Evolutionary conservation across 352 stramenopile species (phyloP).

Genomic region (Globisporangium spinosum): DNA sequence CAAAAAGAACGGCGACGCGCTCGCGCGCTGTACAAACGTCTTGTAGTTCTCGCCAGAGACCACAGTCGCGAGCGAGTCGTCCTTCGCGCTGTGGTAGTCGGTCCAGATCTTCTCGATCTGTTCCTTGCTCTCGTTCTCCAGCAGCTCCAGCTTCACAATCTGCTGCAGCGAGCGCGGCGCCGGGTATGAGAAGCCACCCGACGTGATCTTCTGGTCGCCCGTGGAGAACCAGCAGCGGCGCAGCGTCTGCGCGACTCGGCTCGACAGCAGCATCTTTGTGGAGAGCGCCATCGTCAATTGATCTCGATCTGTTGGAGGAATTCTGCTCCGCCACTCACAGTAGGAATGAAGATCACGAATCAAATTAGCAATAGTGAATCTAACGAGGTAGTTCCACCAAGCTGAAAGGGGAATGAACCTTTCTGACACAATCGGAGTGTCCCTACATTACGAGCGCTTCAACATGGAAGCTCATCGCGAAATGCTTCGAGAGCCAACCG

Average conservation of each 20-base stretch:
- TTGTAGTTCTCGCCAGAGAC: constrained; percentile 40
- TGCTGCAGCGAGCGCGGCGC: constrained; percentile 72
- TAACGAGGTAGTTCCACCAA: no score
- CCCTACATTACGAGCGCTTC: no score
- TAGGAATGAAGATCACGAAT: background rate
- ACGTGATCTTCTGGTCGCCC: constrained; percentile 18
- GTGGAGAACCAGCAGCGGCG: constrained; percentile 13
- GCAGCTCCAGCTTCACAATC: constrained; percentile 81
- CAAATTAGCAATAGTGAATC: no score
- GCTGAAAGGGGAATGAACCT: no score
- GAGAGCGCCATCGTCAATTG: background rate
- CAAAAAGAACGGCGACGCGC: constrained; percentile 66
- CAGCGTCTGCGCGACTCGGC: constrained; percentile 7
- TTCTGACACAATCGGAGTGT: no score
- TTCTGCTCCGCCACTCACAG: background rate
- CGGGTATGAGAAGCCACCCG: constrained; percentile 77
- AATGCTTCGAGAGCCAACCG: no score
- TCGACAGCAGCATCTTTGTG: background rate
- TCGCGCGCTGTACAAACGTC: constrained; percentile 44
- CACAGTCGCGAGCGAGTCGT: constrained; percentile 60
- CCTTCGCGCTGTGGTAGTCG: constrained; percentile 73
- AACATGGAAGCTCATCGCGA: no score
- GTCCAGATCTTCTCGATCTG: constrained; percentile 75
- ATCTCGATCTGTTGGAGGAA: background rate
- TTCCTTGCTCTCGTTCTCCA: constrained; percentile 56